A percentile compares a stretch with the other conserved stretches of the same genome.
Evolutionary conservation across 1,284 basidiomycete genomes (phyloP).

Genomic region (Peniophora sp.): DNA sequence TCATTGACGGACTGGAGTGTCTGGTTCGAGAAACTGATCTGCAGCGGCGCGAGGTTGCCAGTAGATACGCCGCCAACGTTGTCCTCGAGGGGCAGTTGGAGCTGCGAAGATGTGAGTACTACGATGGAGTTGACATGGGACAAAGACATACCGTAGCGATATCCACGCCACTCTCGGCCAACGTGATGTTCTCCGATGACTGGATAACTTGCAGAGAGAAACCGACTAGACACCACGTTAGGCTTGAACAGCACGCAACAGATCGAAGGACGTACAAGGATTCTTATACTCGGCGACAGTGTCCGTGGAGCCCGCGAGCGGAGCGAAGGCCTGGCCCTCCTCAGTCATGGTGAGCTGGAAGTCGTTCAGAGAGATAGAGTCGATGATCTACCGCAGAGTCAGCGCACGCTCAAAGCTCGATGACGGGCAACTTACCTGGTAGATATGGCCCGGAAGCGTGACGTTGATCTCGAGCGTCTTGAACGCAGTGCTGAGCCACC

Average conservation of each 20-base stretch:
- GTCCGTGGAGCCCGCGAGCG: slow-evolving; percentile 49
- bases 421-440: slow-evolving; percentile 27
- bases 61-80: slow-evolving; percentile 59
- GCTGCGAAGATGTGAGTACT: slow-evolving; percentile 24
- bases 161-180: slow-evolving; percentile 41
- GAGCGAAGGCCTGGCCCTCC: slow-evolving; percentile 47
- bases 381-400: slow-evolving; percentile 43
- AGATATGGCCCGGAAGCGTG: slow-evolving; percentile 58
- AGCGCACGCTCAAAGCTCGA: not conserved
- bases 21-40: slow-evolving; percentile 48
- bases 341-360: slow-evolving; percentile 47
- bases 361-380: slow-evolving; percentile 58
- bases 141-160: slow-evolving; percentile 40
- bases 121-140: not conserved
- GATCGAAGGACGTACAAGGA: slow-evolving; percentile 24
- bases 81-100: slow-evolving; percentile 43
- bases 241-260: no score
- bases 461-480: slow-evolving; percentile 59
- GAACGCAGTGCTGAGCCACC: slow-evolving; percentile 69
- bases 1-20: slow-evolving; percentile 50
- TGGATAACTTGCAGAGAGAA: slow-evolving; percentile 65
- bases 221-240: slow-evolving; percentile 33
- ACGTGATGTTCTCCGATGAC: slow-evolving; percentile 45
- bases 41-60: slow-evolving; percentile 52
- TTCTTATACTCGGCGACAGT: slow-evolving; percentile 67